Base-by-base conservation (phyloP, 768 basidiomycete genomes). In the Auriculariales sp. region DNA sequence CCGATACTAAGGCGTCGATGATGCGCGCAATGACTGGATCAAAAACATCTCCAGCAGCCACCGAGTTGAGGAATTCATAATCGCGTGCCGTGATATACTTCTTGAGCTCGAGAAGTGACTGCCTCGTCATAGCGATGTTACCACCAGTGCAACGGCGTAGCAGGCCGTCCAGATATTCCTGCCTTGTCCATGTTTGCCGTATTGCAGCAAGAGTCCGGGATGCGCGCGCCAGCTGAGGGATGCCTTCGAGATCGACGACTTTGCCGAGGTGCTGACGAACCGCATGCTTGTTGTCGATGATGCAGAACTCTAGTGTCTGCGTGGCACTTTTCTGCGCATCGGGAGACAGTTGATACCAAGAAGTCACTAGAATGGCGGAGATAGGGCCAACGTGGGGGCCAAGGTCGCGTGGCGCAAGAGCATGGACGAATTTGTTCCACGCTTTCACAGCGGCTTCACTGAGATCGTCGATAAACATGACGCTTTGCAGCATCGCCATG, bases 401-500 rank as follows among this genome's bases (percentile, higher is more conserved):
- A 35, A 92, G 69, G 53, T 98, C 92, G 42, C 62, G 63, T 17
- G 77, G 71, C 3, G 71, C 68, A 17, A 94, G 64, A 2, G 79
- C 79, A 14, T 68, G 73, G 53, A 94, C 65, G 64, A 97, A 95
- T 24, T 66, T 70, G 49, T 74, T 63, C 91, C 92, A 98, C 32
- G 79, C 84, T 28, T 76, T 68, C 2, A 99, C 68, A 0, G 90
- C 85, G 5, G 79, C 81, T 51, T 84, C 77, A 0, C 86, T 76
- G 5, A 99, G 71, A 52, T 83, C 83, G 0, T 75, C 73, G 10
- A 88, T 71, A 29, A 69, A 64, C n/a, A 95, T 72, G 67, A 83
- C 86, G 4, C 86, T 90, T 66, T 98, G 94, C 32, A 99, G 74
- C 15, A 85, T 91, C 0, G 94, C 91, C 86, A 98, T 91, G 56